Percentiles rank a stretch among this genome's conserved stretches.
These are phyloP conservation scores for Nicotiana obtusifolia DNA, from an alignment of 257 asterid species.

Conservation along the genomic window DNA sequence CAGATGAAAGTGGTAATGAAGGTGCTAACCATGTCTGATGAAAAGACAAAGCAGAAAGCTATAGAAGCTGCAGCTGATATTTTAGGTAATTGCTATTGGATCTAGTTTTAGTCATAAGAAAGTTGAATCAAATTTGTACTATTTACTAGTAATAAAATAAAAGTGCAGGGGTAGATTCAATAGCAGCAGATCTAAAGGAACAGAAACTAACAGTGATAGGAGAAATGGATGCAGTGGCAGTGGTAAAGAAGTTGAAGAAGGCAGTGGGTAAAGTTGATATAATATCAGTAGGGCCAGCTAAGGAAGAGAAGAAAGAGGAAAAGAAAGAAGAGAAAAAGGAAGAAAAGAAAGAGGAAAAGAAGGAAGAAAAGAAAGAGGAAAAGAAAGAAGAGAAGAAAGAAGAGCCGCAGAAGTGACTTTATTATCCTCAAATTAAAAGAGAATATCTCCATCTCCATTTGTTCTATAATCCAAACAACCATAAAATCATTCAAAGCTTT, in stretches of 20 bases:
- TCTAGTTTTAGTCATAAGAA: too few species aligned
- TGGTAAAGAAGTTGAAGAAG: conserved; percentile 57
- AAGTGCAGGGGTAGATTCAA: conserved; percentile 57
- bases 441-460: background rate
- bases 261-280: conserved; percentile 59
- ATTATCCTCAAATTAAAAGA: background rate
- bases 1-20: conserved; percentile 60
- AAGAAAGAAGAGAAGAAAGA: conserved; percentile 27
- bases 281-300: conserved; percentile 69
- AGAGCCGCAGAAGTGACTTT: background rate
- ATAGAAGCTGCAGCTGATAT: conserved; percentile 84
- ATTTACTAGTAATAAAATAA: too few species aligned
- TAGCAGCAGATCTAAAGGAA: conserved; percentile 61
- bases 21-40: conserved; percentile 70
- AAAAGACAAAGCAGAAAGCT: conserved; percentile 74
- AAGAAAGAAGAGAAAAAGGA: conserved; percentile 35
- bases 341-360: conserved; percentile 23
- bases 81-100: conserved; percentile 27
- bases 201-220: conserved; percentile 69
- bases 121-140: too few species aligned
- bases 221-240: conserved; percentile 67
- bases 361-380: conserved; percentile 21
- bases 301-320: conserved; percentile 47
- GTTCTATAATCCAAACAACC: background rate
- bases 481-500: too few species aligned